These are phyloP conservation scores for Geosmithia morbida DNA, from an alignment of 2,329 filamentous ascomycete species.

Conservation along the genomic window DNA sequence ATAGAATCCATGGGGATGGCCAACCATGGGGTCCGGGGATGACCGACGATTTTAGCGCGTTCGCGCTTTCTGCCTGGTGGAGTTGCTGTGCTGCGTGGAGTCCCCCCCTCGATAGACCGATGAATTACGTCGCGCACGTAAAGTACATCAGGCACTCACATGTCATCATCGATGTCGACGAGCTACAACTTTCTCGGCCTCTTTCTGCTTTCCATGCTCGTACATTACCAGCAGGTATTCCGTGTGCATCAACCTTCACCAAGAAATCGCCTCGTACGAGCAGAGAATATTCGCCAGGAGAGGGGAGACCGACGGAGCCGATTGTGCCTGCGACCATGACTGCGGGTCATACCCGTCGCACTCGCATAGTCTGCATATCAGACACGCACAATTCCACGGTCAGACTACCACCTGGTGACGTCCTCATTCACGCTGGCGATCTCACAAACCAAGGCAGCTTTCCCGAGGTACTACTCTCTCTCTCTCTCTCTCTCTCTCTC, in stretches of 20 bases:
- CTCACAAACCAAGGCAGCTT: constrained; percentile 58
- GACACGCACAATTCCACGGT: constrained; percentile 58
- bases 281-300: too few relatives aligned
- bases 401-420: constrained; percentile 55
- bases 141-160: background rate
- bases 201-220: background rate
- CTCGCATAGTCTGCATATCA: constrained; percentile 60
- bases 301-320: too few relatives aligned
- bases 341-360: constrained; percentile 14
- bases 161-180: background rate
- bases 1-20: too few relatives aligned
- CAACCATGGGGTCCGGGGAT: too few relatives aligned
- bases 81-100: too few relatives aligned
- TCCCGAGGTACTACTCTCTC: constrained; percentile 24
- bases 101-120: too few relatives aligned
- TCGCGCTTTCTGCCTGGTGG: too few relatives aligned
- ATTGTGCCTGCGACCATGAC: too few relatives aligned
- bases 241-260: too few relatives aligned
- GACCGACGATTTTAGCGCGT: too few relatives aligned
- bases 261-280: background rate
- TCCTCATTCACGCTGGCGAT: constrained; percentile 65
- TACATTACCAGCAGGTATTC: background rate
- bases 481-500: background rate
- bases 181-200: background rate
- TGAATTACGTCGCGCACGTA: too few relatives aligned